Evolutionary conservation across 768 basidiomycete species (phyloP), one percentile per base, ranked within the genome.

Genomic region (Agaricus subrufescens): DNA sequence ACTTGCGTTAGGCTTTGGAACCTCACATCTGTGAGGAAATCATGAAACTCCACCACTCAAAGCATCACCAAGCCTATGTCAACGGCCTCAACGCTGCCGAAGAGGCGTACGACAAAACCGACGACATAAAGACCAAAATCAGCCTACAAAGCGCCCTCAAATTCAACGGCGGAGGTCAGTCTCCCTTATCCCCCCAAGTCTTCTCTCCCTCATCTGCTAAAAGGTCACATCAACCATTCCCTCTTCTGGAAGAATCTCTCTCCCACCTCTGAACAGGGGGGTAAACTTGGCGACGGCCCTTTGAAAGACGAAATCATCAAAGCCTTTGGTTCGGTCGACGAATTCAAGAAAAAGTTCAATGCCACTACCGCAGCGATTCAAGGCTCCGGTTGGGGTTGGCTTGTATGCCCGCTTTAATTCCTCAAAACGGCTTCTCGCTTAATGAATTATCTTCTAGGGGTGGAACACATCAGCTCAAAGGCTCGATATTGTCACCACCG

Each of bases 241-340:
- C 84, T 95, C 57, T 98, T 98, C 82, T 97, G 95, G 95, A 88
- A 83, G 75, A 95, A 94, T 78, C 79, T 97, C 54, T 86, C 92
- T 2, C 90, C 90, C 1, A 65, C 82, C 27, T 83, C 82, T 66
- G 86, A 86, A 26, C 66, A 62, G 38, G 89, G 89, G 14, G 88
- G 87, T 48, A 67, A 66, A 6, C 75, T 89, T 64, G 72, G 71
- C 38, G 76, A 79, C 3, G 89, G 89, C 23, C 76, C 82, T 12
- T 77, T 94, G 66, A 90, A 86, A 71, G 58, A 70, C 0, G 85
- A 87, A 45, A 84, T 96, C 63, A 67, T 69, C 6, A 62, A 74
- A 23, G 67, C 76, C 34, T 98, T 86, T 63, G 92, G 91, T 52
- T 75, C 78, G 56, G 62, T 92, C 59, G 91, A 94, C 0, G 74